A percentile compares a stretch with the other conserved stretches of the same genome.
Evolutionary conservation across 352 stramenopile genomes (phyloP).

Genomic region (Phytophthora nicotianae): DNA sequence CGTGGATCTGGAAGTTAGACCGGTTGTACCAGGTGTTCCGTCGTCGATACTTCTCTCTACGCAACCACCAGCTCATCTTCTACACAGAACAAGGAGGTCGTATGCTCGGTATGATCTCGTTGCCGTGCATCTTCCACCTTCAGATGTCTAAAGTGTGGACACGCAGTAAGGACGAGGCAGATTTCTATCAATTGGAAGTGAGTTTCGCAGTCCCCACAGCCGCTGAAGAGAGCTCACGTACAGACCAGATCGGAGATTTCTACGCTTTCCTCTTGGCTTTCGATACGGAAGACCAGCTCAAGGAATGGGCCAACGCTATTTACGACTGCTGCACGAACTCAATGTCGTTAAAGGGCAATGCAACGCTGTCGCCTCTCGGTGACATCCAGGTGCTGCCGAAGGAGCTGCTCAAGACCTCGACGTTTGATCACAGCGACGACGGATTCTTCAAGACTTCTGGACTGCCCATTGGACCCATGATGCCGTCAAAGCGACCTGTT

Average conservation of each 20-base stretch:
- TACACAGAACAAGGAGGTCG: slow-evolving; percentile 72
- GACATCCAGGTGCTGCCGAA: slow-evolving; percentile 85
- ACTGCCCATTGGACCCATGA: slow-evolving; percentile 23
- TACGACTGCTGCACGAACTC: slow-evolving; percentile 90
- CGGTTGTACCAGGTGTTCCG: slow-evolving; percentile 87
- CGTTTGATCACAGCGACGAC: slow-evolving; percentile 63
- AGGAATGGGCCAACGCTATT: slow-evolving; percentile 77
- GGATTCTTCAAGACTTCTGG: slow-evolving; percentile 38
- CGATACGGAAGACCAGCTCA: slow-evolving; percentile 71
- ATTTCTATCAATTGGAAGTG: slow-evolving; percentile 88
- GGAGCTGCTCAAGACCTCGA: slow-evolving; percentile 84
- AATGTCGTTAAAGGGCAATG: slow-evolving; percentile 80
- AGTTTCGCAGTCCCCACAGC: slow-evolving; percentile 76
- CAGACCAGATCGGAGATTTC: slow-evolving; percentile 79
- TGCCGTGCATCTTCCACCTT: slow-evolving; percentile 83
- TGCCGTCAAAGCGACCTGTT: slow-evolving; percentile 24
- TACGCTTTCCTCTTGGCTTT: slow-evolving; percentile 82
- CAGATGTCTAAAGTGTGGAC: slow-evolving; percentile 83
- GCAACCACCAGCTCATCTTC: slow-evolving; percentile 86
- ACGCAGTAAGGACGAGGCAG: slow-evolving; percentile 61
- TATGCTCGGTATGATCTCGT: slow-evolving; percentile 73
- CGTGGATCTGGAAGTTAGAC: slow-evolving; percentile 89
- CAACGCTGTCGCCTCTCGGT: slow-evolving; percentile 60
- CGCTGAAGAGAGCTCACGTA: slow-evolving; percentile 58
- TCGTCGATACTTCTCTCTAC: slow-evolving; percentile 79